A percentile compares a stretch with the other conserved stretches of the same genome.
Evolutionary conservation across 106 monocot genomes (phyloP).

Genomic region (Dendrobium catenatum): DNA sequence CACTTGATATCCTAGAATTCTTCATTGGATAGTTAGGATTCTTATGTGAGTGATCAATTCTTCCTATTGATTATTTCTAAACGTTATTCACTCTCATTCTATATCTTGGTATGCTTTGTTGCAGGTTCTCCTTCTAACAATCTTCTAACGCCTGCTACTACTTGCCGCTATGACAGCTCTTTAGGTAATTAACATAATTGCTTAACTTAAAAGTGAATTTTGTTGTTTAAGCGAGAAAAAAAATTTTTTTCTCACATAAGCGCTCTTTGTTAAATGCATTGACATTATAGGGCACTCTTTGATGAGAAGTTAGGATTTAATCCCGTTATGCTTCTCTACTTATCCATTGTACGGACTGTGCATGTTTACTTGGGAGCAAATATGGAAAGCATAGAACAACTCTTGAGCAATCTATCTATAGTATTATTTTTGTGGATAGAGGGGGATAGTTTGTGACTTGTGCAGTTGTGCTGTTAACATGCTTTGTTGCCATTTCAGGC

Average conservation of each 20-base stretch:
- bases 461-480: background rate
- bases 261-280: background rate
- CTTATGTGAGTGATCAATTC: background rate
- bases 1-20: background rate
- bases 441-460: background rate
- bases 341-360: background rate
- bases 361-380: background rate
- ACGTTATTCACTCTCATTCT: background rate
- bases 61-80: background rate
- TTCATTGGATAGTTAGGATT: background rate
- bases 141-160: conserved; percentile 45
- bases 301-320: background rate
- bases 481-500: conserved; percentile 27
- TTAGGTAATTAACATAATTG: conserved; percentile 38
- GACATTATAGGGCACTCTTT: background rate
- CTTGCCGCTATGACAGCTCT: conserved; percentile 88
- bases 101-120: conserved; percentile 3
- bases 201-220: background rate
- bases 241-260: background rate
- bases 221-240: background rate
- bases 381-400: background rate
- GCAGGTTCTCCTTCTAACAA: conserved; percentile 72
- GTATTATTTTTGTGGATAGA: background rate
- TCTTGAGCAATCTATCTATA: background rate
- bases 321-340: background rate